Evolutionary conservation across 106 monocot genomes (phyloP), one percentile per base, ranked within the genome.

Genomic region (Allium fistulosum): DNA sequence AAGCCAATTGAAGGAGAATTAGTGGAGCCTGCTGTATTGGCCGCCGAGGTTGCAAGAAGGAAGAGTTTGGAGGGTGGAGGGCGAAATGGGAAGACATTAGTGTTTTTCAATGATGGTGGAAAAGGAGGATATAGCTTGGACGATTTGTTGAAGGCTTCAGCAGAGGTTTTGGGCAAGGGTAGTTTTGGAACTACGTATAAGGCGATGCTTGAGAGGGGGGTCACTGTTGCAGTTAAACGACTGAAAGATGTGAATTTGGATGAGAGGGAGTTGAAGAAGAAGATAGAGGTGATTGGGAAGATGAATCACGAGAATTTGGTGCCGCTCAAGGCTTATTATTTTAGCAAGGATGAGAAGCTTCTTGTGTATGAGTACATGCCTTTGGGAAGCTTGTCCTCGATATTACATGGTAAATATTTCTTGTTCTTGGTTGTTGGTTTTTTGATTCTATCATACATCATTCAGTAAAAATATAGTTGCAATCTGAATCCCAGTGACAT

Each of bases 101-200:
- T 86, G 9, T 96, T 96, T 74, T 73, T 88, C 58, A 73, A 77
- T 9, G 53, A 65, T 59, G 51, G 17, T 4, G 55, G 65, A 28
- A 57, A n/a, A 59, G 70, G 63, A 53, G 66, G 26, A 8, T 90
- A 79, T 59, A 76, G 75, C 45, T 51, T 91, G 49, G 81, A 84
- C 62, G 83, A 87, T 26, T 10, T 91, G 61, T 65, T 91, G 58
- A 70, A 75, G 62, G 85, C 85, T 12, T 83, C 95, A 14, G 88
- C 88, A n/a, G 87, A 87, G 76, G 85, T 88, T 62, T 77, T 96
- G 27, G 91, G 95, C 46, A 96, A 96, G 83, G 95, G 95, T 47
- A 86, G 83, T 26, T 88, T 81, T 58, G 95, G 95, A 53, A 91
- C 83, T 7, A 51, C 91, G 26, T 96, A 88, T 75, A 95, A 88